These are phyloP conservation scores for Waltergamsia citrina DNA, from an alignment of 2,329 filamentous ascomycete genomes.

Conservation along the genomic window DNA sequence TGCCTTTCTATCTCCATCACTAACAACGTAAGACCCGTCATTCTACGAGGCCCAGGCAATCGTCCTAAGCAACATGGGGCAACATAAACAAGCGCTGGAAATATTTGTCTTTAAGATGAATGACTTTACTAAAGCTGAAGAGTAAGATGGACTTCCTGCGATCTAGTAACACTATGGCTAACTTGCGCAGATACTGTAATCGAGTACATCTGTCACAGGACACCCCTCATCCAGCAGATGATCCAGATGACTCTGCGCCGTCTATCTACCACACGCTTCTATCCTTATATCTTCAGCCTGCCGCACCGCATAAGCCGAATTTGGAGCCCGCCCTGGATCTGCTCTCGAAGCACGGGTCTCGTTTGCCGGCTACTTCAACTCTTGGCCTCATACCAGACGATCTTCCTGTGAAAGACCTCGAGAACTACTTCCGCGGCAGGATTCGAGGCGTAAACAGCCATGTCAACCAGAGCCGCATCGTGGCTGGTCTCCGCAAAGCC, in stretches of 20 bases:
- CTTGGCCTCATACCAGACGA: conserved; percentile 75
- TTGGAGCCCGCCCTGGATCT: conserved; percentile 75
- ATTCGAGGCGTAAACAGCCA: conserved; percentile 79
- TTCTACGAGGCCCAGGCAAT: conserved; percentile 90
- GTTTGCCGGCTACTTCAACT: conserved; percentile 79
- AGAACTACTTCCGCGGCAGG: conserved; percentile 84
- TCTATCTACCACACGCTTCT: conserved; percentile 91
- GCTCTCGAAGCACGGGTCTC: conserved; percentile 85
- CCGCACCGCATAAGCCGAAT: conserved; percentile 60
- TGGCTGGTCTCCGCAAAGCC: conserved; percentile 66
- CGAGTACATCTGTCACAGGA: conserved; percentile 60
- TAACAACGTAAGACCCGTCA: conserved; percentile 50
- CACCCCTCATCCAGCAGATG: conserved; percentile 21
- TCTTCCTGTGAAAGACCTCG: conserved; percentile 69
- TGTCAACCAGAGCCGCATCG: conserved; percentile 71
- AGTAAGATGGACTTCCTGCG: conserved; percentile 43
- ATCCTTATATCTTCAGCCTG: conserved; percentile 79
- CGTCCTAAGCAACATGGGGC: conserved; percentile 87
- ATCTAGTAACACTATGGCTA: background rate
- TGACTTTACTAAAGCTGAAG: conserved; percentile 83
- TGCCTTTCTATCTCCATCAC: background rate
- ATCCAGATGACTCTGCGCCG: conserved; percentile 43
- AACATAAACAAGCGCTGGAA: conserved; percentile 90
- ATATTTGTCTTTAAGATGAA: conserved; percentile 95
- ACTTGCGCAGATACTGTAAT: conserved; percentile 67